phyloP scores from a whole-genome alignment of 164 flowering plant genomes.

The Aristolochia contorta region DNA sequence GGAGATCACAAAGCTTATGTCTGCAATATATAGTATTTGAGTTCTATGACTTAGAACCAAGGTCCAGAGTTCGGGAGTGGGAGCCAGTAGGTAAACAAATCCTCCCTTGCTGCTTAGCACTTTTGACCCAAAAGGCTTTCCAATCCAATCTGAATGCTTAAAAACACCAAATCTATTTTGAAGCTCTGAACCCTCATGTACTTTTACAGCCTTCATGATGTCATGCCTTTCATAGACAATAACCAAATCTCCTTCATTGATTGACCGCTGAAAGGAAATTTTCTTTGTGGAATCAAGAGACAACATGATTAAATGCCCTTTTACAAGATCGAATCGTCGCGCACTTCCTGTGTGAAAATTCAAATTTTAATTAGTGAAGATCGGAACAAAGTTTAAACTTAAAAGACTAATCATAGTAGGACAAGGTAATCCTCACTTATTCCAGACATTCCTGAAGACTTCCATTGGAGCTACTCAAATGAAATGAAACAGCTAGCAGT shows the following conservation, averaged over 20 bases:
- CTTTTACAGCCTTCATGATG: slow-evolving; percentile 67
- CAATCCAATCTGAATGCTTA: slow-evolving; percentile 83
- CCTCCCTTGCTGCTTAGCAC: slow-evolving; percentile 70
- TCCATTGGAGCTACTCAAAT: too few species aligned
- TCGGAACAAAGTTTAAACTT: too few species aligned
- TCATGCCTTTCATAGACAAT: slow-evolving; percentile 82
- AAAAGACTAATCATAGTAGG: too few species aligned
- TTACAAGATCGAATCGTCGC: neutral
- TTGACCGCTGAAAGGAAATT: slow-evolving; percentile 40
- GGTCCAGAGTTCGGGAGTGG: slow-evolving; percentile 91
- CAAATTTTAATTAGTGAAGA: neutral
- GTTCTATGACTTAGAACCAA: slow-evolving; percentile 89
- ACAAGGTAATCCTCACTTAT: too few species aligned
- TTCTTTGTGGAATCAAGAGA: slow-evolving; percentile 33
- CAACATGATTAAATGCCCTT: slow-evolving; percentile 24
- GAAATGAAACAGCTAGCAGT: too few species aligned
- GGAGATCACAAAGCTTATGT: slow-evolving; percentile 72
- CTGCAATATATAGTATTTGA: slow-evolving; percentile 87
- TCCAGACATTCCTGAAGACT: too few species aligned
- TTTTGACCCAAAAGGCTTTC: slow-evolving; percentile 80
- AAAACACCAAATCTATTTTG: slow-evolving; percentile 83
- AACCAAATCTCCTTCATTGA: slow-evolving; percentile 62
- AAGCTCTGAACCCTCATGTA: slow-evolving; percentile 43
- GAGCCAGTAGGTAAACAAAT: slow-evolving; percentile 78
- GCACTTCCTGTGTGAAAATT: neutral